Evolutionary conservation across 768 basidiomycete species (phyloP), one percentile per base, ranked within the genome.

Genomic region (Amanita polypyramis): DNA sequence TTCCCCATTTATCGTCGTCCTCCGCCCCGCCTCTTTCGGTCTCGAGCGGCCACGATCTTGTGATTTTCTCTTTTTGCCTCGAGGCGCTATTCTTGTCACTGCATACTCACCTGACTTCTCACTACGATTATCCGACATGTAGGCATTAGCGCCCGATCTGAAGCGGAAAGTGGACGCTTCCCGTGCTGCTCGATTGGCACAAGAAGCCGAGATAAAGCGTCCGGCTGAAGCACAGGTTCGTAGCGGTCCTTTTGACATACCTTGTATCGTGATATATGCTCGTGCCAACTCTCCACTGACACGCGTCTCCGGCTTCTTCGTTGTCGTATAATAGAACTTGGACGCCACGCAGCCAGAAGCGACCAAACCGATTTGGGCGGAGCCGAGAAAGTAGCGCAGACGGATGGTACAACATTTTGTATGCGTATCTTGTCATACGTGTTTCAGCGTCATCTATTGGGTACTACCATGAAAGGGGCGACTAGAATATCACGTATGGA

Each of bases 101-200:
- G 38, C 45, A 23, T 40, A 45, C 37, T 25, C 33, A 37, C 44
- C 42, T 51, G 42, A 21, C 43, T 43, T 21, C 17, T 45, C 36
- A 36, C 53, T 48, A 14, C 11, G 21, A 34, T 33, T 30, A 10
- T 12, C n/a, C 42, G 25, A 17, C 42, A 45, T 51, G 42, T 57
- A 83, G 81, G 66, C 70, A 59, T 69, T 85, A 70, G 71, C 82
- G 17, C 82, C 82, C 52, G 79, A 80, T 64, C 60, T 83, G 52
- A 73, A 70, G 54, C 72, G 75, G 40, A 76, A 75, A 55, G 82
- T 84, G 14, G 82, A 85, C 54, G 74, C 74, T 2, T 68, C 71
- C 48, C 73, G 77, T 30, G 71, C 72, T 12, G 63, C 72, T 6
- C 71, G 82, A 25, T 54, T 72, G 9, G 70, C 73, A 3, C 67